Conservation (phyloP, 345 rosid species). For the Salix exigua region DNA sequence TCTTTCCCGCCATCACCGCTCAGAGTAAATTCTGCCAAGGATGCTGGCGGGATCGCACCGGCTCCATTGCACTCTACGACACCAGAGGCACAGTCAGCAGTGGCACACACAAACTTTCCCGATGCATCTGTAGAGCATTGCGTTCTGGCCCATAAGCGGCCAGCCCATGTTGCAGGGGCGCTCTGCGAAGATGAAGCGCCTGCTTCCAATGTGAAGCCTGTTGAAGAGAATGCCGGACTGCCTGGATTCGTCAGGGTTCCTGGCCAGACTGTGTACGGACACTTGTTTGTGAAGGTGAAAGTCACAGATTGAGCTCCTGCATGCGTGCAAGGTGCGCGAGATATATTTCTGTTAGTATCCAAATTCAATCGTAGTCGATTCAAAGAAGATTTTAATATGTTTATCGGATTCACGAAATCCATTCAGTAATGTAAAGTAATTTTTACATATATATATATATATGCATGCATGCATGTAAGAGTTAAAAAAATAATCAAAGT, state of each 20-base stretch:
- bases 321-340: no score
- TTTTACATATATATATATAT: no score
- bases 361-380: no score
- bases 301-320: neutral
- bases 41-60: conserved; percentile 30
- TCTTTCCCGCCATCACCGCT: no score
- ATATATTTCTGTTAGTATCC: no score
- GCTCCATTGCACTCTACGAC: conserved; percentile 31
- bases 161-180: conserved; percentile 41
- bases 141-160: conserved; percentile 47
- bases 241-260: neutral
- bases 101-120: conserved; percentile 34
- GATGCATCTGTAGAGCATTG: conserved; percentile 29
- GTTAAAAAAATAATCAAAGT: no score
- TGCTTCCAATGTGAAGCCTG: conserved; percentile 32
- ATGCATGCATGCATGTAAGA: no score
- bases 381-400: no score
- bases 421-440: no score
- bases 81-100: conserved; percentile 42
- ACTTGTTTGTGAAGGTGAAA: neutral
- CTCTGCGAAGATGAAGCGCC: conserved; percentile 23
- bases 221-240: neutral
- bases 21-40: no score
- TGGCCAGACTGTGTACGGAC: neutral
- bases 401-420: no score